Evolutionary conservation across 495 filamentous ascomycete genomes (phyloP).

Genomic region (Xylaria sp.): DNA sequence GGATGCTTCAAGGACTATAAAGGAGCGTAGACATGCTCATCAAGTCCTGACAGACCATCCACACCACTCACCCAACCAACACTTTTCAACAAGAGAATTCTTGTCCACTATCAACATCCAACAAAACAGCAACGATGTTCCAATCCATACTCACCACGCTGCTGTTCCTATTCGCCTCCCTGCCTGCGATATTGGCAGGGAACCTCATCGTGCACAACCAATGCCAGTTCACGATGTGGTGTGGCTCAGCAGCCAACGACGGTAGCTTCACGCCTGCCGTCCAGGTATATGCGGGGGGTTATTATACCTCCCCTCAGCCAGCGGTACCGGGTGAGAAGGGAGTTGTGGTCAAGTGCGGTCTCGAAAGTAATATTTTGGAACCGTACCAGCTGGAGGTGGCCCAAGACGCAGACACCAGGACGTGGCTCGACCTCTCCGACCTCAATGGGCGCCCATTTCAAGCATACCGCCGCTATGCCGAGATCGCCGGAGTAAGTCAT

Average conservation of each 20-base stretch:
- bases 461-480: constrained; percentile 26
- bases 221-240: constrained; percentile 32
- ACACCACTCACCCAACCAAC: neutral
- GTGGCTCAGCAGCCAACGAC: constrained; percentile 33
- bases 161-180: neutral
- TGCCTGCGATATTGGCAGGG: neutral
- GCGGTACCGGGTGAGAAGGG: constrained; percentile 33
- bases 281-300: neutral
- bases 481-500: constrained; percentile 27
- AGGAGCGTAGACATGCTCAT: neutral
- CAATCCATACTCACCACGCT: neutral
- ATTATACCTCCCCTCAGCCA: constrained; percentile 26
- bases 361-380: neutral
- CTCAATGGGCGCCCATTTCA: constrained; percentile 32
- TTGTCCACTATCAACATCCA: neutral
- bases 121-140: neutral
- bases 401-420: constrained; percentile 18
- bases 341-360: constrained; percentile 30
- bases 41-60: no score
- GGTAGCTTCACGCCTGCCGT: constrained; percentile 23
- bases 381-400: constrained; percentile 34
- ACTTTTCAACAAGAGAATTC: no score
- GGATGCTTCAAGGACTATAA: neutral
- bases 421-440: constrained; percentile 33
- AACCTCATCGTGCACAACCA: constrained; percentile 28